A percentile compares a stretch with the other conserved stretches of the same genome.
phyloP scores from a whole-genome alignment of 2,329 filamentous ascomycete genomes.

The Metarhizium robertsii region DNA sequence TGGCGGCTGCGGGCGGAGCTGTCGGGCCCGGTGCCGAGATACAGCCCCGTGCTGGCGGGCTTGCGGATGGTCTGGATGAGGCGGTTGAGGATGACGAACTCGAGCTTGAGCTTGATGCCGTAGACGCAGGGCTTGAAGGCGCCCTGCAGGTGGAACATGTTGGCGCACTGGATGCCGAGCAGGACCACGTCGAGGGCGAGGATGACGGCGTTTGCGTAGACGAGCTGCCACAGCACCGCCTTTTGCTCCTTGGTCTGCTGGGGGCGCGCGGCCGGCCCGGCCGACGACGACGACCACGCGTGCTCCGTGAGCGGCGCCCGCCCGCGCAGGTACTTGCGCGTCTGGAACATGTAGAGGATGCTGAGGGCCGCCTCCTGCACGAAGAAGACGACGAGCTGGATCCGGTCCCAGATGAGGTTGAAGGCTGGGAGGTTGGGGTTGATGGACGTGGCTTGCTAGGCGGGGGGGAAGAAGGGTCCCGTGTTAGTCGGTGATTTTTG shows the following conservation, averaged over 20 bases:
- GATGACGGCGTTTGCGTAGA: conserved; percentile 36
- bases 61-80: conserved; percentile 19
- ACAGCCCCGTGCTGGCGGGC: too few species aligned
- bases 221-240: conserved; percentile 25
- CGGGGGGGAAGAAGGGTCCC: too few species aligned
- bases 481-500: too few species aligned
- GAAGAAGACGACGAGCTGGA: conserved; percentile 44
- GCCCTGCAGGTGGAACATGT: conserved; percentile 26
- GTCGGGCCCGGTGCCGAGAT: background rate
- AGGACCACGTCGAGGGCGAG: conserved; percentile 35
- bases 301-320: conserved; percentile 7
- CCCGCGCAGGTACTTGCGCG: conserved; percentile 8
- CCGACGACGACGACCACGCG: conserved; percentile 32
- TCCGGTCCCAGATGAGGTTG: conserved; percentile 36
- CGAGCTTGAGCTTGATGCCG: conserved; percentile 29
- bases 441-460: conserved; percentile 17
- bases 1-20: background rate
- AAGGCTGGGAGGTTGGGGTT: conserved; percentile 13
- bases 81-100: conserved; percentile 30
- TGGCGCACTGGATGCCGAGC: conserved; percentile 25
- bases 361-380: conserved; percentile 43
- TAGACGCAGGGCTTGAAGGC: conserved; percentile 28
- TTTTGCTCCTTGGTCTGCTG: conserved; percentile 11
- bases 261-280: conserved; percentile 18
- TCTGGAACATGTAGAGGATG: conserved; percentile 34